Percentiles rank a stretch among this genome's conserved stretches.
Conservation (phyloP, 2,329 filamentous ascomycete species). For the Anisogramma anomala region DNA sequence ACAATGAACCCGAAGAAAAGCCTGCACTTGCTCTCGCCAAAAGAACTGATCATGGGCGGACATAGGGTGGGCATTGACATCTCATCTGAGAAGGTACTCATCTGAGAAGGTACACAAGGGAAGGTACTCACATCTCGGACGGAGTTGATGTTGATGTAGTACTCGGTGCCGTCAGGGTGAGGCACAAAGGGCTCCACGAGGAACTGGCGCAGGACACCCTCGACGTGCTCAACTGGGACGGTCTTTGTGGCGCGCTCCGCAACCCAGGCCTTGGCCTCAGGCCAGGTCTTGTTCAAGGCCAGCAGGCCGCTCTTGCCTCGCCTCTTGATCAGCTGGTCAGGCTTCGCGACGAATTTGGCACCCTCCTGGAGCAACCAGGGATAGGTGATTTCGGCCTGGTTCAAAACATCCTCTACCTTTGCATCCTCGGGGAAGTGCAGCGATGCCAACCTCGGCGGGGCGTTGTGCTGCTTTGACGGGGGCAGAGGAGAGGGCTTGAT, state of each 20-base stretch:
- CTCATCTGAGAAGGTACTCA: too few species aligned
- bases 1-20: too few species aligned
- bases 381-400: conserved; percentile 93
- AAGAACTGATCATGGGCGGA: background rate
- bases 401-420: conserved; percentile 69
- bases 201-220: conserved; percentile 85
- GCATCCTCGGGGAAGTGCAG: conserved; percentile 87
- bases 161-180: conserved; percentile 89
- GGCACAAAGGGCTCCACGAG: conserved; percentile 97
- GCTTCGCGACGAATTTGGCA: conserved; percentile 90
- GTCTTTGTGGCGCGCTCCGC: conserved; percentile 82
- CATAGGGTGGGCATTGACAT: too few species aligned
- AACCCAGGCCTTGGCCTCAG: conserved; percentile 89
- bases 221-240: conserved; percentile 84
- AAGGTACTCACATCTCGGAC: conserved; percentile 78
- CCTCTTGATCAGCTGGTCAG: conserved; percentile 99
- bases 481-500: conserved; percentile 97
- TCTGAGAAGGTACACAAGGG: conserved; percentile 25
- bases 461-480: conserved; percentile 74
- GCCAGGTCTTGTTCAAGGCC: conserved; percentile 93
- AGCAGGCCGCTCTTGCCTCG: conserved; percentile 97
- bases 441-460: conserved; percentile 79
- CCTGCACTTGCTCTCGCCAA: conserved; percentile 10
- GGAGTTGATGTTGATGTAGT: conserved; percentile 99
- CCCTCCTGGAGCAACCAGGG: conserved; percentile 80